Conservation (phyloP, 805 yeast species). For the Candida hungchunana region DNA sequence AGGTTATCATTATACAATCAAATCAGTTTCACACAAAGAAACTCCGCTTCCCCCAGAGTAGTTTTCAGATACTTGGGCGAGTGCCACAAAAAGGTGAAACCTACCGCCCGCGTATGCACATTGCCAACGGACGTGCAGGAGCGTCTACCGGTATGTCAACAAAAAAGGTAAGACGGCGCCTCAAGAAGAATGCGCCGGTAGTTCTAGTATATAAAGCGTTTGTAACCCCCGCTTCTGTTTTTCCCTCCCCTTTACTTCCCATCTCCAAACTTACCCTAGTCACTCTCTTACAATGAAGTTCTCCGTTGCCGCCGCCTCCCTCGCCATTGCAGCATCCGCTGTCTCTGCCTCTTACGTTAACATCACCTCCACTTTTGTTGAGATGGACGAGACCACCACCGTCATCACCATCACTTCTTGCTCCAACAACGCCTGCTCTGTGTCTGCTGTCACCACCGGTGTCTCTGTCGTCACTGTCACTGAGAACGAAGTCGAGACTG, state of each 20-base stretch:
- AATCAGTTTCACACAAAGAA: too few species aligned
- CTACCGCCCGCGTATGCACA: too few species aligned
- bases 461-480: conserved; percentile 8
- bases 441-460: conserved; percentile 9
- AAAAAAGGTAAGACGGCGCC: too few species aligned
- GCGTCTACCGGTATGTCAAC: too few species aligned
- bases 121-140: too few species aligned
- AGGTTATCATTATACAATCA: too few species aligned
- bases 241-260: too few species aligned
- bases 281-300: conserved; percentile 12
- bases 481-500: conserved; percentile 5
- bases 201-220: neutral
- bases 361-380: conserved; percentile 8
- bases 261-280: conserved; percentile 15
- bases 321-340: conserved; percentile 4
- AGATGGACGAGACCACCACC: conserved; percentile 11
- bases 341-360: conserved; percentile 9
- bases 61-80: too few species aligned
- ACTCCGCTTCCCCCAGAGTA: too few species aligned
- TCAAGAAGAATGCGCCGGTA: too few species aligned
- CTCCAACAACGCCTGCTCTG: conserved; percentile 6
- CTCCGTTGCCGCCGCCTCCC: conserved; percentile 9
- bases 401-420: conserved; percentile 14
- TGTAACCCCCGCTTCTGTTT: too few species aligned
- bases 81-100: too few species aligned